Percentiles rank a stretch among this genome's conserved stretches.
These are phyloP conservation scores for Emericellopsis atlantica DNA, from an alignment of 2,329 filamentous ascomycete genomes.

Conservation along the genomic window DNA sequence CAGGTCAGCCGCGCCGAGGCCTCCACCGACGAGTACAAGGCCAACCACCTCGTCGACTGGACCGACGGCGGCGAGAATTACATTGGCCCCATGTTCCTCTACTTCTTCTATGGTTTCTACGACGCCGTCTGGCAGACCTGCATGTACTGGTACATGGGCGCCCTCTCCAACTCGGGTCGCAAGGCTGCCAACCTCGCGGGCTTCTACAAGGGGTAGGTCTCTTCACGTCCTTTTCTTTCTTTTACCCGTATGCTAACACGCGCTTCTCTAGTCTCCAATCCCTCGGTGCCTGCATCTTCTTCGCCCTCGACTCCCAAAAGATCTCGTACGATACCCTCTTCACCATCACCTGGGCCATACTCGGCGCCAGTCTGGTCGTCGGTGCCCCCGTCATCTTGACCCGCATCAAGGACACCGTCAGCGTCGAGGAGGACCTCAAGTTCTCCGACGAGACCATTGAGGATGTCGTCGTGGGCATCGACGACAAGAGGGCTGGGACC, in stretches of 20 bases:
- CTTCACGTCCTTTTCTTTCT: neutral
- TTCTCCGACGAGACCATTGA: slow-evolving; percentile 73
- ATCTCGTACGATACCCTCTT: slow-evolving; percentile 62
- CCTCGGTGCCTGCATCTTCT: slow-evolving; percentile 68
- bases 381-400: slow-evolving; percentile 69
- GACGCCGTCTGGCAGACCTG: slow-evolving; percentile 85
- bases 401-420: slow-evolving; percentile 72
- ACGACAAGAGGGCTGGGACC: neutral
- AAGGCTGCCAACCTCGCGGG: slow-evolving; percentile 86
- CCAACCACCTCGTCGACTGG: slow-evolving; percentile 43
- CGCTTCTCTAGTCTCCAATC: slow-evolving; percentile 51
- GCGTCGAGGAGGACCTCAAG: slow-evolving; percentile 68
- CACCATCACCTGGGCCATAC: slow-evolving; percentile 58
- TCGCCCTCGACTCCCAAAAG: slow-evolving; percentile 52
- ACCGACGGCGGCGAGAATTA: slow-evolving; percentile 43
- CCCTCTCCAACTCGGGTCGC: slow-evolving; percentile 83
- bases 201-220: slow-evolving; percentile 54
- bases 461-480: slow-evolving; percentile 39
- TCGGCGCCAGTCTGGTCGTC: slow-evolving; percentile 60
- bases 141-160: slow-evolving; percentile 94
- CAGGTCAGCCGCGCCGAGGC: slow-evolving; percentile 37
- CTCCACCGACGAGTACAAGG: slow-evolving; percentile 9
- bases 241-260: slow-evolving; percentile 8
- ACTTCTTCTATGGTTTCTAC: slow-evolving; percentile 82
- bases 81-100: slow-evolving; percentile 73